phyloP scores from a whole-genome alignment of 2,329 filamentous ascomycete species.

The Alternaria infectoria region DNA sequence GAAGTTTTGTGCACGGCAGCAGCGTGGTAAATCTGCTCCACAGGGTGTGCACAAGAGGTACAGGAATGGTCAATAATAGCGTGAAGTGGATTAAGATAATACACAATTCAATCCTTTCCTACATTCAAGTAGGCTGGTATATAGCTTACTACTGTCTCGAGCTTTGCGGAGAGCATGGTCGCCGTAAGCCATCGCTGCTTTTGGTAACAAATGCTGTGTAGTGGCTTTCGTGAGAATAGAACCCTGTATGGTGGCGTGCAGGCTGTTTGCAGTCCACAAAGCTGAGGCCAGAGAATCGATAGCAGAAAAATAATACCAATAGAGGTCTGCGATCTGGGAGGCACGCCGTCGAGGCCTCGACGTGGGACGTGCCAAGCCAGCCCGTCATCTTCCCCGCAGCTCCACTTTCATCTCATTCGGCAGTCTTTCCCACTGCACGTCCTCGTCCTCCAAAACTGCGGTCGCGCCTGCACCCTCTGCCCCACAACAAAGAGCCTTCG shows the following conservation, averaged over 20 bases:
- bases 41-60: neutral
- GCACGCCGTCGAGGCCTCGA: conserved; percentile 5
- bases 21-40: neutral
- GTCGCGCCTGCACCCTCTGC: neutral
- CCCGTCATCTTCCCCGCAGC: conserved; percentile 23
- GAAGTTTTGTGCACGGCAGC: neutral
- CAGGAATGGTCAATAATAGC: neutral
- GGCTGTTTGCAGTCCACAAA: neutral
- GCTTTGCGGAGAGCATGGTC: neutral
- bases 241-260: neutral
- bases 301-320: conserved; percentile 11
- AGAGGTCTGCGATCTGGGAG: neutral
- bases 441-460: conserved; percentile 5
- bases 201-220: neutral
- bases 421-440: conserved; percentile 1
- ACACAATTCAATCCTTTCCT: neutral
- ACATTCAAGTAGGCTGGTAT: neutral
- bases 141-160: neutral
- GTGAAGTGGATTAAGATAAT: neutral
- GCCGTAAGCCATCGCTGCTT: neutral
- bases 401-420: conserved; percentile 5
- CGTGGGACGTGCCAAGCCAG: conserved; percentile 8
- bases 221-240: neutral
- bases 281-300: neutral
- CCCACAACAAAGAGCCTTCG: neutral